Evolutionary conservation across 495 filamentous ascomycete species (phyloP).

Genomic region (Penicillium riverlandense): DNA sequence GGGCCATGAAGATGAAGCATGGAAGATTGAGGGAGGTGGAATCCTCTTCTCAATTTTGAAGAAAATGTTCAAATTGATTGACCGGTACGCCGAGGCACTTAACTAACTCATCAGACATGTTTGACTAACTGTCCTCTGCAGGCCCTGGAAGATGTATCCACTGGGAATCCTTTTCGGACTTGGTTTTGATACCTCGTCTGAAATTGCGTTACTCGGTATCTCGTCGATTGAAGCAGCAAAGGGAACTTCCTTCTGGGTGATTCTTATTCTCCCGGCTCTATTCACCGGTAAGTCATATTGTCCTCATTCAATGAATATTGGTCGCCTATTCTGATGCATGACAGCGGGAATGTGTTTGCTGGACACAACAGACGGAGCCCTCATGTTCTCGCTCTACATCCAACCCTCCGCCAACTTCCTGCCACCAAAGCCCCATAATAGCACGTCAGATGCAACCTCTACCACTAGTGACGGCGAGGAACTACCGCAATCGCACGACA

Average conservation of each 20-base stretch:
- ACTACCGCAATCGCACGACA: constrained; percentile 19
- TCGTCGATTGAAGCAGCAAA: constrained; percentile 75
- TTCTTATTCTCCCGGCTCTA: constrained; percentile 82
- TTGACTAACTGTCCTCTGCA: constrained; percentile 9
- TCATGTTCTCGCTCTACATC: constrained; percentile 93
- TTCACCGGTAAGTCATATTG: constrained; percentile 61
- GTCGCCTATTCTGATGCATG: not conserved
- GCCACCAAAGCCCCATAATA: constrained; percentile 18
- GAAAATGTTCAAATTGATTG: constrained; percentile 73
- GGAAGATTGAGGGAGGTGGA: constrained; percentile 71
- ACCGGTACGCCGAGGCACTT: constrained; percentile 39
- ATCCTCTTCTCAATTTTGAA: constrained; percentile 65
- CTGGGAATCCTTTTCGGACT: constrained; percentile 86
- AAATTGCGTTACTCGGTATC: constrained; percentile 88
- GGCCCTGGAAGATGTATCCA: constrained; percentile 95
- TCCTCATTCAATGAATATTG: not conserved
- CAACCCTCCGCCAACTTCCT: constrained; percentile 45
- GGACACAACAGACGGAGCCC: constrained; percentile 83
- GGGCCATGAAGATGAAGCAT: constrained; percentile 47
- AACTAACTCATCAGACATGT: not conserved
- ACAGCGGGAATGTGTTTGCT: constrained; percentile 83
- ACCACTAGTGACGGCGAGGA: constrained; percentile 13
- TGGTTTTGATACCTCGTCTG: constrained; percentile 92
- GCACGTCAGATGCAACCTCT: constrained; percentile 5
- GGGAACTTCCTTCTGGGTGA: constrained; percentile 89